Evolutionary conservation across 768 basidiomycete species (phyloP).

Genomic region (Lactarius hengduanensis): DNA sequence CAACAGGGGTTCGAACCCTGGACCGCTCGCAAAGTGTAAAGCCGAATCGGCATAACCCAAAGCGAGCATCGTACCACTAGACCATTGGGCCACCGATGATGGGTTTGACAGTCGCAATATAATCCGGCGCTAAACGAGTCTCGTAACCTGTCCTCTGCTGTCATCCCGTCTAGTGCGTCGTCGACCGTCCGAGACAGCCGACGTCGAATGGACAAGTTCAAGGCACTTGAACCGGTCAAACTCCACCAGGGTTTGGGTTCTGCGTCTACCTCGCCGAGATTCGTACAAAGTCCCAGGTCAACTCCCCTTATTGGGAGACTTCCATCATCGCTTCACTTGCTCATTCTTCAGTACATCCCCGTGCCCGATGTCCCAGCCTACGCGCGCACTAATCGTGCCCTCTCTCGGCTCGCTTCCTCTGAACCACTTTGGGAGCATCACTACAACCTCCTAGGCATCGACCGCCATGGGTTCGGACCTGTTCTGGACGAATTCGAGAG

Average conservation of each 20-base stretch:
- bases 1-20: slow-evolving; percentile 52
- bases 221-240: slow-evolving; percentile 69
- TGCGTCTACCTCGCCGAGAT: not conserved
- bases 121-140: slow-evolving; percentile 9
- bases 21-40: slow-evolving; percentile 44
- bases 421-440: slow-evolving; percentile 77
- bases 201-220: slow-evolving; percentile 74
- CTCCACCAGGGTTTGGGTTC: slow-evolving; percentile 36
- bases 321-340: slow-evolving; percentile 72
- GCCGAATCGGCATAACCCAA: slow-evolving; percentile 36
- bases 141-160: not conserved
- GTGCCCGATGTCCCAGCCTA: slow-evolving; percentile 81
- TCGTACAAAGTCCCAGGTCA: slow-evolving; percentile 6
- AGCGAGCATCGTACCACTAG: slow-evolving; percentile 55
- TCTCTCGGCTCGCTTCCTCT: slow-evolving; percentile 60
- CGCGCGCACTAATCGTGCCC: slow-evolving; percentile 61
- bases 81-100: slow-evolving; percentile 39
- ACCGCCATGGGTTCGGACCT: slow-evolving; percentile 42
- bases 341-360: slow-evolving; percentile 70
- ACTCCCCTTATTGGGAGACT: slow-evolving; percentile 65
- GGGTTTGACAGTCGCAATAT: slow-evolving; percentile 7
- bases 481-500: slow-evolving; percentile 63
- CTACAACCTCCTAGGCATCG: slow-evolving; percentile 61
- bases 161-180: not conserved
- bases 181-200: not conserved